Conservation (phyloP, 352 stramenopile genomes). For the Pythium sukuiense region DNA sequence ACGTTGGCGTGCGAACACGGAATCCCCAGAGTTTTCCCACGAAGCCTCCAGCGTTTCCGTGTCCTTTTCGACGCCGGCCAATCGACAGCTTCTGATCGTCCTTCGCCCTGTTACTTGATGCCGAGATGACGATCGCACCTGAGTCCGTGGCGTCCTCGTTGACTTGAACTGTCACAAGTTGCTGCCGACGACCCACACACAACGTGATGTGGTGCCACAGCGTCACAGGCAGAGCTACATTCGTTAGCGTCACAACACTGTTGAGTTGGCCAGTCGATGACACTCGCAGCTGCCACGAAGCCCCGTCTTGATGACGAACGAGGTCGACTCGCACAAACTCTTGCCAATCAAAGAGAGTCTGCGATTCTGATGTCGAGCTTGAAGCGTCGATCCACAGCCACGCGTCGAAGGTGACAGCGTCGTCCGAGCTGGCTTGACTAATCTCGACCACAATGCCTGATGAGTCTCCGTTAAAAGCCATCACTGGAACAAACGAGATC, state of each 20-base stretch:
- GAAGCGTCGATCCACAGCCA: constrained; percentile 35
- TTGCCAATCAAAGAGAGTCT: constrained; percentile 18
- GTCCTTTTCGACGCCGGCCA: not conserved
- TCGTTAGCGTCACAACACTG: constrained; percentile 21
- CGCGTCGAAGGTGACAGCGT: constrained; percentile 39
- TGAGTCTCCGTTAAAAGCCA: constrained; percentile 8
- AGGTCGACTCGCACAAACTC: constrained; percentile 13
- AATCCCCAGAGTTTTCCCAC: not conserved
- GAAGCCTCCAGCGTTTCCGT: not conserved
- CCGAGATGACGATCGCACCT: constrained; percentile 5
- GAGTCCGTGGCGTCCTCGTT: not conserved
- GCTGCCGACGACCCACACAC: not conserved
- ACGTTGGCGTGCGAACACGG: not conserved
- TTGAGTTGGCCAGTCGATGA: not conserved
- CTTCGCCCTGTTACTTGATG: too few species aligned
- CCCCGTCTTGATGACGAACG: not conserved
- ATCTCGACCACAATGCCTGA: constrained; percentile 13
- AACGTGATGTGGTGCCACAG: constrained; percentile 12
- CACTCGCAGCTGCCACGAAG: constrained; percentile 13
- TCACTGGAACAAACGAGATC: constrained; percentile 6
- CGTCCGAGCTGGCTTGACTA: too few species aligned
- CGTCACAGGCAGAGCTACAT: not conserved
- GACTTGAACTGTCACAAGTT: not conserved
- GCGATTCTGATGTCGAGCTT: not conserved
- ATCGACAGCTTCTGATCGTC: too few species aligned